Evolutionary conservation across 768 basidiomycete genomes (phyloP).

Genomic region (Naganishia antarctica): DNA sequence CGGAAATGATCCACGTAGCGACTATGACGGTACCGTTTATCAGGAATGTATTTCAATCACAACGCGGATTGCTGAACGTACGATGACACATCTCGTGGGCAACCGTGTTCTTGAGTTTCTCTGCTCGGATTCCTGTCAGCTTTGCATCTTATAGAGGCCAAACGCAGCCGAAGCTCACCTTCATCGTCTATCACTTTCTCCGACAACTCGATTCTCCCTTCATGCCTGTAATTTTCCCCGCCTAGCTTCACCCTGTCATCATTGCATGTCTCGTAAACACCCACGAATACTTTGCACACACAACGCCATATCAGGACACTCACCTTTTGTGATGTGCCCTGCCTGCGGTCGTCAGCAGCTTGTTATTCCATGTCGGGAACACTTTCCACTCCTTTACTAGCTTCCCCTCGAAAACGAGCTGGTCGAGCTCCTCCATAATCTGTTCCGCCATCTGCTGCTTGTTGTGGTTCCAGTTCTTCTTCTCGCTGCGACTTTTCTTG

Average conservation of each 20-base stretch:
- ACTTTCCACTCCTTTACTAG: slow-evolving; percentile 36
- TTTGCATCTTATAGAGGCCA: background rate
- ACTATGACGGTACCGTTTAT: slow-evolving; percentile 43
- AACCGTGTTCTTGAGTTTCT: slow-evolving; percentile 72
- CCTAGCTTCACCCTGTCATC: slow-evolving; percentile 2
- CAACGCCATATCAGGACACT: too few relatives aligned
- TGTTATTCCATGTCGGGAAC: slow-evolving; percentile 47
- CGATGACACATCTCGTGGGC: slow-evolving; percentile 88
- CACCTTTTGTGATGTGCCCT: slow-evolving; percentile 45
- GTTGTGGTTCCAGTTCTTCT: slow-evolving; percentile 35
- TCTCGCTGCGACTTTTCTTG: slow-evolving; percentile 21
- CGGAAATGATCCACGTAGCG: slow-evolving; percentile 76
- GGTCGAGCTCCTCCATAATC: slow-evolving; percentile 43
- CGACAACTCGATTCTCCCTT: slow-evolving; percentile 63
- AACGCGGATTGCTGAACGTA: slow-evolving; percentile 26
- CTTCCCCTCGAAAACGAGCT: slow-evolving; percentile 41
- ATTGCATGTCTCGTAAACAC: background rate
- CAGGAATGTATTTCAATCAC: background rate
- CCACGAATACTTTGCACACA: too few relatives aligned
- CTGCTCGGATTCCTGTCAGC: slow-evolving; percentile 49
- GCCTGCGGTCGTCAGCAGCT: slow-evolving; percentile 51
- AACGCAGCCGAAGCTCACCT: slow-evolving; percentile 53
- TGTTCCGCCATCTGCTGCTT: slow-evolving; percentile 33
- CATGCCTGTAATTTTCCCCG: slow-evolving; percentile 26
- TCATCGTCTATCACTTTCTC: slow-evolving; percentile 73